Base-by-base conservation (phyloP, 2,329 filamentous ascomycete genomes). In the Domatiomyces globalis region DNA sequence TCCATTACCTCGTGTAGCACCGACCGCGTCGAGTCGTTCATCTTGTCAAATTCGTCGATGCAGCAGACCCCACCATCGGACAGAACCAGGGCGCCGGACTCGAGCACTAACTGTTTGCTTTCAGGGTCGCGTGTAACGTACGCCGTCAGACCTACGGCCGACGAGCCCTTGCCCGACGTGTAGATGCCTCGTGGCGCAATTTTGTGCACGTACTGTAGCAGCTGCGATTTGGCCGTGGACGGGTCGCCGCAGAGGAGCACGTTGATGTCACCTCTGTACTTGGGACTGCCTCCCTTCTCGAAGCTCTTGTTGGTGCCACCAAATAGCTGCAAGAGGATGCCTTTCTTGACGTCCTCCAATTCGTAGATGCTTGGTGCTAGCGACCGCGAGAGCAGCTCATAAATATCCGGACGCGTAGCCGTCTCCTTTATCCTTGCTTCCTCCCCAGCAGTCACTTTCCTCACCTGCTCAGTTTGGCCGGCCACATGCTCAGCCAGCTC, bases 261-360 rank as follows among this genome's bases (percentile, higher is more conserved):
- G 65, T 98, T 98, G 72, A 98, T 95, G 67, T 98, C 92, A 56
- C 92, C 92, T 72, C 92, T 81, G 67, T 98, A 98, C 62, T 85
- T 89, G 5, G 92, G 92, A 63, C 86, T 95, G 52, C 89, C 92
- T 51, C 92, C 92, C 69, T 95, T 96, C 53, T 94, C 80, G 67
- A 98, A 98, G 0, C 86, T 87, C 71, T 98, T 98, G 74, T 98
- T 98, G 33, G 92, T 95, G 51, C 92, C 92, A 39, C 92, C 90
- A 65, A 98, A 98, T 43, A 98, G 79, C 64, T 98, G 92, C 3
- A 98, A 80, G 9, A 98, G 74, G 55, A 98, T 95, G 9, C 92
- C 92, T 71, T 98, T 98, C 75, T 98, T 98, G 46, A 96, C 88
- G 63, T 98, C 92, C 60, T 98, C 92, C 82, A 94, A 85, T 69